Base-by-base conservation (phyloP, 805 yeast genomes). In the Saturnispora halmiae region DNA sequence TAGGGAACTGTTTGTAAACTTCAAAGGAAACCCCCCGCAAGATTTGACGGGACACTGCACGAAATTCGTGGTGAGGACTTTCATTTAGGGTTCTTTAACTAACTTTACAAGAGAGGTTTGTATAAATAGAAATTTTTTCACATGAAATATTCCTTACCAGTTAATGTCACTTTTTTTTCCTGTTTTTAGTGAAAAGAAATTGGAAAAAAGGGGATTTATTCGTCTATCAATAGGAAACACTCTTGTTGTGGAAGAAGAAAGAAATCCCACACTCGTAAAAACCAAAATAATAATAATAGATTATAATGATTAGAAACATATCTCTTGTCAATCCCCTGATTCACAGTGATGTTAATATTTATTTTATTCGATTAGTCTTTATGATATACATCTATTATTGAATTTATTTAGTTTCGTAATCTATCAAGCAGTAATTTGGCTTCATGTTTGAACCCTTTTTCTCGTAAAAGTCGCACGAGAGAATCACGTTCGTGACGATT, bases 41-140 rank as follows among this genome's bases (percentile, higher is more conserved):
- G 77, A 53, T 54, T 81, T 79, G 46, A 86, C 82, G 0, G 97
- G 87, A 63, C 98, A 92, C 58, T 82, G 86, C 47, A 92, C 94
- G 62, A 92, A 92, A 62, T 92, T 92, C 10, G 96, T 84, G n/a
- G 98, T 90, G 21, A 92, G 66, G 54, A 90, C 77, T 65, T 92
- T 90, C 98, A 90, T 90, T 24, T 13, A n/a, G n/a, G n/a, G n/a
- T n/a, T n/a, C n/a, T n/a, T n/a, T n/a, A n/a, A n/a, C n/a, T n/a
- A n/a, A n/a, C n/a, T n/a, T n/a, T n/a, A n/a, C n/a, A n/a, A n/a
- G n/a, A n/a, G n/a, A n/a, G n/a, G n/a, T n/a, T n/a, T n/a, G n/a
- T n/a, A n/a, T n/a, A n/a, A n/a, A 15, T 8, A 13, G 6, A 28
- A 28, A 28, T 28, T 15, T 30, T 30, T 21, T 21, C n/a, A n/a